Evolutionary conservation across 2,329 filamentous ascomycete species (phyloP).

Genomic region (Microcera coccophila): DNA sequence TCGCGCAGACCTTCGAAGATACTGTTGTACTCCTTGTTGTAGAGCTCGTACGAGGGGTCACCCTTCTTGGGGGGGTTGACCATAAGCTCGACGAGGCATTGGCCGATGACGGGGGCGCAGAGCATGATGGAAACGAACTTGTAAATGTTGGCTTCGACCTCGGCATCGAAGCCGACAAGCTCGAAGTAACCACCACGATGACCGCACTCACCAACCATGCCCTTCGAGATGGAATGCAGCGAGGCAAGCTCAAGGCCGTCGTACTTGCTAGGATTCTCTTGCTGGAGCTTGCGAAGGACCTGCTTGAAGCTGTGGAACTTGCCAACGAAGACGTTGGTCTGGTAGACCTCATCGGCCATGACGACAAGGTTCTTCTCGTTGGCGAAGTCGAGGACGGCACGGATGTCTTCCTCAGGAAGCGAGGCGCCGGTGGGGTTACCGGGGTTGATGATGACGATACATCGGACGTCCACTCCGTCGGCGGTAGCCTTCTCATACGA

Average conservation of each 20-base stretch:
- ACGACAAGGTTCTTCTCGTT: constrained; percentile 81
- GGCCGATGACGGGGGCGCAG: constrained; percentile 89
- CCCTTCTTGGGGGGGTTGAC: constrained; percentile 87
- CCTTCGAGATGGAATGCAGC: constrained; percentile 91
- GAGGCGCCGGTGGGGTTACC: constrained; percentile 95
- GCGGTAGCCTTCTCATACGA: constrained; percentile 70
- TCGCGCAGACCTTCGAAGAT: constrained; percentile 76
- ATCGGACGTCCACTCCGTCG: constrained; percentile 80
- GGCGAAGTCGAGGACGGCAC: constrained; percentile 81
- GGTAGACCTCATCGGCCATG: constrained; percentile 96
- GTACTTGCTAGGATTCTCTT: constrained; percentile 69
- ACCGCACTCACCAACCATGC: constrained; percentile 97
- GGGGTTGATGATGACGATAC: constrained; percentile 96
- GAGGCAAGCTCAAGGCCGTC: constrained; percentile 85
- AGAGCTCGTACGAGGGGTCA: constrained; percentile 78
- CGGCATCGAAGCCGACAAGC: constrained; percentile 79
- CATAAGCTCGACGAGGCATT: constrained; percentile 97
- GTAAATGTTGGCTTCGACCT: constrained; percentile 91
- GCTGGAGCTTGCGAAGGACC: constrained; percentile 75
- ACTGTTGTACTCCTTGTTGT: constrained; percentile 76
- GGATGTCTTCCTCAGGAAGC: constrained; percentile 73
- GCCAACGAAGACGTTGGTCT: constrained; percentile 95
- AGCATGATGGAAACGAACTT: constrained; percentile 98
- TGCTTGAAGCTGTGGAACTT: constrained; percentile 96
- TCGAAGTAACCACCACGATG: constrained; percentile 98